A percentile compares a stretch with the other conserved stretches of the same genome.
Conservation (phyloP, 192 early-diverging fungal species). For the Backusella tarrabulga region DNA sequence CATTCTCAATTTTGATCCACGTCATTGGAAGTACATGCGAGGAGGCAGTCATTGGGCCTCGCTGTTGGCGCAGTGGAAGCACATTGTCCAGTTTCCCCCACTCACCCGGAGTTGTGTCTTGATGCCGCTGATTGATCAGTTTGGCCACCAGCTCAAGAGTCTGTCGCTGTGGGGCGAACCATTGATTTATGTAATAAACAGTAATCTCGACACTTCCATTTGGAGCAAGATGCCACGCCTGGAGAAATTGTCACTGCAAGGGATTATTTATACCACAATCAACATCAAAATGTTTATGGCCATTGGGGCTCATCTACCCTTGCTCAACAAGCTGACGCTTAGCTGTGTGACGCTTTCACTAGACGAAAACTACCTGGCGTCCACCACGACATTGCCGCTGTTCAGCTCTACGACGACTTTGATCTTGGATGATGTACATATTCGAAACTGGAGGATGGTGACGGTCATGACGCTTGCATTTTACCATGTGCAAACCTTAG, state of each 20-base stretch:
- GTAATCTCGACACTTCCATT: neutral
- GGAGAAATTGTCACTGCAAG: neutral
- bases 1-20: neutral
- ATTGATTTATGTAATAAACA: neutral
- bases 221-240: conserved; percentile 1
- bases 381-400: neutral
- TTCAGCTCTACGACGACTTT: neutral
- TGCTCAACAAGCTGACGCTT: neutral
- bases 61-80: neutral
- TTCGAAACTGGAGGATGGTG: conserved; percentile 6
- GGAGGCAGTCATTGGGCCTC: neutral
- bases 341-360: neutral
- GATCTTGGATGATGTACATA: neutral
- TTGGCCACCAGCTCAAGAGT: neutral
- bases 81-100: neutral
- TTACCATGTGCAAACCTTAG: conserved; percentile 5
- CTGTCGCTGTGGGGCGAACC: conserved; percentile 1
- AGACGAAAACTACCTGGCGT: neutral
- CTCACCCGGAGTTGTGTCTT: neutral
- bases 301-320: neutral
- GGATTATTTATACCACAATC: neutral
- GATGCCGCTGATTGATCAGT: neutral
- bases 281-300: conserved; percentile 11
- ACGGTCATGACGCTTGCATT: conserved; percentile 7
- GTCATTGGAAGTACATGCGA: conserved; percentile 11